Base-by-base conservation (phyloP, 257 asterid species). In the Solanum gandarillasii region DNA sequence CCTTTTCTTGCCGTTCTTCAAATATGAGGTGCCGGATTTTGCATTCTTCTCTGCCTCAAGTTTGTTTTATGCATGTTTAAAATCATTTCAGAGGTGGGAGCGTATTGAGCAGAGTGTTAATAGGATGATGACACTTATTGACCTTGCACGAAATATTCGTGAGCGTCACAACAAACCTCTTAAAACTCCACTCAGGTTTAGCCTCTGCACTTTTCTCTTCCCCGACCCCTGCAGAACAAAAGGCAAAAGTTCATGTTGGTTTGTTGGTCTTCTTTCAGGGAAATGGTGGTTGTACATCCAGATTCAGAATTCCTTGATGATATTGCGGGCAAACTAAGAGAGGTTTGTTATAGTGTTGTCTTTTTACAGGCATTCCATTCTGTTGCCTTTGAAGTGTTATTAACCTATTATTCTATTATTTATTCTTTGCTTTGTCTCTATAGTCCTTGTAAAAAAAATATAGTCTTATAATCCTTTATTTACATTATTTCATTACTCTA, bases 141-240 rank as follows among this genome's bases (percentile, higher is more conserved):
- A 97, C 91, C 98, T 93, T 78, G 98, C 95, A 6, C 95, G 99
- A 29, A 97, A 96, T 86, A 95, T 96, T 39, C 99, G 99, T 14
- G 99, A 97, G 92, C 98, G 98, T 79, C 98, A 94, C 73, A 95
- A 93, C 91, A 96, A 94, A 89, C 98, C 99, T 89, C 96, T 97
- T 18, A 97, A 97, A 89, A 90, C 95, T 27, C 99, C 99, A 34
- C 92, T 97, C 2, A 86, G 91, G 94, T 92, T 81, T 85, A 62
- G 85, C 87, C 58, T 87, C 55, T 46, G 62, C 34, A 72, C 38
- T 52, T 48, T 23, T 52, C 67, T 68, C 38, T 41, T 14, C 3
- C 29, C 31, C 2, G 7, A 7, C 29, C n/a, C 73, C 60, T 12
- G 35, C 70, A 34, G 31, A 82, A 27, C 52, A 70, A 9, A 83